Evolutionary conservation across 2,329 filamentous ascomycete species (phyloP).

Genomic region (Trichoderma cornu-damae): DNA sequence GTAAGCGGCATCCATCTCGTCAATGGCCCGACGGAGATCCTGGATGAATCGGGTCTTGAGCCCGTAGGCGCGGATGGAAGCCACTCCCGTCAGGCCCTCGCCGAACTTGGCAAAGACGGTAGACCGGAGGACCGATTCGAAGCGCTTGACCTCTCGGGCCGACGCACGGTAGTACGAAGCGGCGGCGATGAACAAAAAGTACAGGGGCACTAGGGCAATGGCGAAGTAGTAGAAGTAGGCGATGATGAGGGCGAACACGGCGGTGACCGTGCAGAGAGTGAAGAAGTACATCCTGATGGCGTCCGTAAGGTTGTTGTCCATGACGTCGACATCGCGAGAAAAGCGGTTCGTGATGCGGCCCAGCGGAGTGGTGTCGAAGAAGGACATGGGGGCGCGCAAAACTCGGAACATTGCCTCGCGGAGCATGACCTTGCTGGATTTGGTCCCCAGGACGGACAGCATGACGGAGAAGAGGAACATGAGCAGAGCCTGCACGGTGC

Average conservation of each 20-base stretch:
- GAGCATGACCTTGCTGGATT: slow-evolving; percentile 75
- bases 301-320: slow-evolving; percentile 89
- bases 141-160: slow-evolving; percentile 88
- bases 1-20: slow-evolving; percentile 91
- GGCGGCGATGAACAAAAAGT: slow-evolving; percentile 73
- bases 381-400: slow-evolving; percentile 71
- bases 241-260: slow-evolving; percentile 85
- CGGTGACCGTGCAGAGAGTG: slow-evolving; percentile 73
- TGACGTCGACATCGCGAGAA: slow-evolving; percentile 89
- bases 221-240: slow-evolving; percentile 90
- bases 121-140: slow-evolving; percentile 84
- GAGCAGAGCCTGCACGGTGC: slow-evolving; percentile 62
- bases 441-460: slow-evolving; percentile 74
- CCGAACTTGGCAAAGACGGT: slow-evolving; percentile 85
- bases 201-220: slow-evolving; percentile 57
- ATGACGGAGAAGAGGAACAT: slow-evolving; percentile 77
- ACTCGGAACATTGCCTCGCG: slow-evolving; percentile 73
- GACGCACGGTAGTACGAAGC: slow-evolving; percentile 86
- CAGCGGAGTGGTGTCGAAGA: slow-evolving; percentile 94
- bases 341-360: slow-evolving; percentile 96
- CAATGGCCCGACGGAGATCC: slow-evolving; percentile 67
- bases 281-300: slow-evolving; percentile 90
- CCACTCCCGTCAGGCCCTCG: slow-evolving; percentile 77
- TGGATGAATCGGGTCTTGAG: slow-evolving; percentile 68
- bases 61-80: slow-evolving; percentile 86